These are phyloP conservation scores for Sanghuangporus sanghuang DNA, from an alignment of 1,284 basidiomycete genomes.

Conservation along the genomic window DNA sequence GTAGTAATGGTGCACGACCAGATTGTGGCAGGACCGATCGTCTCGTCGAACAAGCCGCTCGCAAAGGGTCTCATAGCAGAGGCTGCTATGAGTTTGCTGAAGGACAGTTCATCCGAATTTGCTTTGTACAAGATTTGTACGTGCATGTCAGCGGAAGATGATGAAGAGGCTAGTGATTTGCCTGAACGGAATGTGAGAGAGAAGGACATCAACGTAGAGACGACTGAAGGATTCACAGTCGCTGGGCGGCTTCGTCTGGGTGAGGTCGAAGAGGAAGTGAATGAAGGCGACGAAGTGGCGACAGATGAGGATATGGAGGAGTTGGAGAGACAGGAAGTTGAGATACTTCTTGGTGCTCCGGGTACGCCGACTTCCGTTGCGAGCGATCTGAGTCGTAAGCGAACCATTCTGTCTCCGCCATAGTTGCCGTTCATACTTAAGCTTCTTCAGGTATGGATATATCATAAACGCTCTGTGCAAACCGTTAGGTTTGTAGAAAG, in stretches of 20 bases:
- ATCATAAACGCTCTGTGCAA: not conserved
- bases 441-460: not conserved
- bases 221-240: slow-evolving; percentile 11
- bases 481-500: not conserved
- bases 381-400: slow-evolving; percentile 1
- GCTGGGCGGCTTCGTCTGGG: slow-evolving; percentile 3
- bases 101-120: slow-evolving; percentile 39
- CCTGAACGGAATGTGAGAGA: slow-evolving; percentile 2
- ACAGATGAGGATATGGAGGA: slow-evolving; percentile 5
- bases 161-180: slow-evolving; percentile 2
- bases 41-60: slow-evolving; percentile 47
- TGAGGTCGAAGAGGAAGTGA: not conserved
- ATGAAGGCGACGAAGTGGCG: not conserved
- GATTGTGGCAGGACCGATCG: slow-evolving; percentile 52
- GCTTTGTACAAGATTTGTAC: slow-evolving; percentile 47
- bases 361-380: not conserved
- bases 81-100: slow-evolving; percentile 46
- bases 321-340: slow-evolving; percentile 19
- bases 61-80: slow-evolving; percentile 64
- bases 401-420: not conserved
- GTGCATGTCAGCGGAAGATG: slow-evolving; percentile 31
- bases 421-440: not conserved
- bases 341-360: slow-evolving; percentile 3
- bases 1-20: slow-evolving; percentile 54
- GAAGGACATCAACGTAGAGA: slow-evolving; percentile 12